phyloP scores from a whole-genome alignment of 305 asterid genomes.

The Fraxinus nigra region DNA sequence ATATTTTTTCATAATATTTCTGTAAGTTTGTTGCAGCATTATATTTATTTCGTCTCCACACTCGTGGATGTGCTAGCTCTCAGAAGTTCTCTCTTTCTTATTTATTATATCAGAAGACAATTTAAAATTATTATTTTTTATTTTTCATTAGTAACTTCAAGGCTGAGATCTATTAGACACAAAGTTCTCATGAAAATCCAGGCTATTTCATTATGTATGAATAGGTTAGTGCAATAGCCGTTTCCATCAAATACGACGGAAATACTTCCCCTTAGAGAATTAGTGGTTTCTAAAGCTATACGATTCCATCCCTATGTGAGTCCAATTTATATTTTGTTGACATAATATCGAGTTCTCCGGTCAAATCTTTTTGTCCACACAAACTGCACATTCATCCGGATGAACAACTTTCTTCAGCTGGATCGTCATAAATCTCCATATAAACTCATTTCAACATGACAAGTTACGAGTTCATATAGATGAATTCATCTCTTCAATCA shows the following conservation, averaged over 20 bases:
- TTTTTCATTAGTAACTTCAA: background rate
- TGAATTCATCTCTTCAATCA: background rate
- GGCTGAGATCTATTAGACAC: background rate
- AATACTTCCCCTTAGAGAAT: constrained; percentile 2
- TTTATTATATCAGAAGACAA: background rate
- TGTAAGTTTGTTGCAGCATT: background rate
- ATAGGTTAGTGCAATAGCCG: background rate
- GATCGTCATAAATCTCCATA: background rate
- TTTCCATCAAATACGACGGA: background rate
- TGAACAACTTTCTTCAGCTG: background rate
- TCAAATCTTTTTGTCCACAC: background rate
- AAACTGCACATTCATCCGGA: background rate
- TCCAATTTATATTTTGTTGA: background rate
- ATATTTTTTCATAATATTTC: background rate
- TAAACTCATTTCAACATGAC: background rate
- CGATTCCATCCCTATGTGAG: background rate
- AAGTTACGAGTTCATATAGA: background rate
- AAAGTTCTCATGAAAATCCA: background rate
- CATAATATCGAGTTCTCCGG: background rate
- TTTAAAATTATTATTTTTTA: background rate
- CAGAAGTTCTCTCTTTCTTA: background rate
- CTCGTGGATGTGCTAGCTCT: background rate
- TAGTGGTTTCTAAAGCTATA: background rate
- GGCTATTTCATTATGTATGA: background rate
- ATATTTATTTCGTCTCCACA: background rate